Evolutionary conservation across 2,329 filamentous ascomycete species (phyloP).

Genomic region (Pyricularia grisea): DNA sequence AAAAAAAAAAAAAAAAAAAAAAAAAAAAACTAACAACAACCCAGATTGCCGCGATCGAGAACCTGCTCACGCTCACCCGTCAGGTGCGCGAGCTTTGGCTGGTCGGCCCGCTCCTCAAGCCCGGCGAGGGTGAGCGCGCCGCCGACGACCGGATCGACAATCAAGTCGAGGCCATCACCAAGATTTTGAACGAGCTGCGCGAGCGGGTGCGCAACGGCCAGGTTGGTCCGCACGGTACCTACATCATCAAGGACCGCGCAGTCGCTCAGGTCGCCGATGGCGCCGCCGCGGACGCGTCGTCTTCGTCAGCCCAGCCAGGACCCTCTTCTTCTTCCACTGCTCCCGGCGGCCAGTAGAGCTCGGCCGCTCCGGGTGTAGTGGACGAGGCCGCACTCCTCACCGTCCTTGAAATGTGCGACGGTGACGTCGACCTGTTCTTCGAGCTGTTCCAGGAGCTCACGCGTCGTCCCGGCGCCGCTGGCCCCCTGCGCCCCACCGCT

Average conservation of each 20-base stretch:
- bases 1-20: too few species aligned
- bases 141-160: conserved; percentile 22
- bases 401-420: not conserved
- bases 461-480: not conserved
- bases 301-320: not conserved
- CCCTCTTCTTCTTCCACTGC: not conserved
- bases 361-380: not conserved
- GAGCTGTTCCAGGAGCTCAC: not conserved
- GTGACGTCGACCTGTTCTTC: not conserved
- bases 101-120: conserved; percentile 32
- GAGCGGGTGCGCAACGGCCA: conserved; percentile 14
- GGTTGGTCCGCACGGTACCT: conserved; percentile 12
- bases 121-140: conserved; percentile 30
- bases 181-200: conserved; percentile 21
- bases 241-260: conserved; percentile 8
- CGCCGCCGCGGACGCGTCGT: not conserved
- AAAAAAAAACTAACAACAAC: not conserved
- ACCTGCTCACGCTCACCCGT: conserved; percentile 35
- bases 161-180: conserved; percentile 26
- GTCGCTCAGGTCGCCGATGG: not conserved
- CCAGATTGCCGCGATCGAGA: conserved; percentile 30
- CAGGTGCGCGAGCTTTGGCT: conserved; percentile 41
- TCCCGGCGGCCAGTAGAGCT: not conserved
- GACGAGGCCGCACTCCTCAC: not conserved
- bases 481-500: too few species aligned